Base-by-base conservation (phyloP, 2,329 filamentous ascomycete genomes). In the Penicillium sp. region DNA sequence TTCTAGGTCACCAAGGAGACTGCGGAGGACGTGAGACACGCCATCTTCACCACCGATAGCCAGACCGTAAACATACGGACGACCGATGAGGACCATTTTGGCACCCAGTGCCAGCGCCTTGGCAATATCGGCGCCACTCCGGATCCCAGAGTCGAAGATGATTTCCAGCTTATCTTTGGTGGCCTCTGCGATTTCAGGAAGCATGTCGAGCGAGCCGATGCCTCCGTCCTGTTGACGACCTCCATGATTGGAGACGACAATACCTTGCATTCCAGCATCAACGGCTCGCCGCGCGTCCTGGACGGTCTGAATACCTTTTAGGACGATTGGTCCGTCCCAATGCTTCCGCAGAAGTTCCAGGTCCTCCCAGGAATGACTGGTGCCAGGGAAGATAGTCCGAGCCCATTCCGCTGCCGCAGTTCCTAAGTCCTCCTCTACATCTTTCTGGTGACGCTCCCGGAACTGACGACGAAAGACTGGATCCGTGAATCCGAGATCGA, bases 401-500 rank as follows among this genome's bases (percentile, higher is more conserved):
- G 78, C 70, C 83, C 83, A 87, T 53, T 78, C 76, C 4, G 69
- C 60, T 2, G 75, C 75, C 0, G 82, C 82, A 4, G 70, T 64
- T 0, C 75, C 46, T 4, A 75, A 63, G 50, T 79, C 78, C n/a
- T 80, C 76, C 65, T 81, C 77, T 47, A 72, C 53, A 45, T 72
- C 71, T 58, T 76, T 75, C 18, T 77, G 74, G 60, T 83, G 83
- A 51, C 80, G 71, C 58, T 76, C 75, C 18, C 77, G 74, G 60
- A 84, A 84, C 53, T 80, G 77, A 32, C 68, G 67, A n/a, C 80
- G 75, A 67, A 88, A 89, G 0, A 85, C 83, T 0, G 86, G 84
- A 63, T 90, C 87, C 1, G 79, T 79, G 59, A 89, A 84, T 1
- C 86, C 87, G 2, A 85, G 77, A 41, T 80, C 76, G 39, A 83